These are phyloP conservation scores for Neocatenulostroma microsporum DNA, from an alignment of 2,329 filamentous ascomycete genomes.

Conservation along the genomic window DNA sequence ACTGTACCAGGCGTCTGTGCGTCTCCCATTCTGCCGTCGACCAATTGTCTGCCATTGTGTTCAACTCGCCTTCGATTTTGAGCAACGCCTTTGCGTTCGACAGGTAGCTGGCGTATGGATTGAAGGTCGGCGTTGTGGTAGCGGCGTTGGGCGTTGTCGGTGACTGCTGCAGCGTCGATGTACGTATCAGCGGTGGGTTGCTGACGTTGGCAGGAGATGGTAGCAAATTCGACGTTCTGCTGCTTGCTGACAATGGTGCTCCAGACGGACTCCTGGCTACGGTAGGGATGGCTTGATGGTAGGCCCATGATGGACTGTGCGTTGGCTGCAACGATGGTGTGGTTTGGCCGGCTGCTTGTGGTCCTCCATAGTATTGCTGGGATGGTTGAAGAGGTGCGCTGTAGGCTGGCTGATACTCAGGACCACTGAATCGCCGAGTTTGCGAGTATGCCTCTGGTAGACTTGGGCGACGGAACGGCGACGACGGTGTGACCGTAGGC, in stretches of 20 bases:
- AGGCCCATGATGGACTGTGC: slow-evolving; percentile 30
- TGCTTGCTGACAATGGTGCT: slow-evolving; percentile 18
- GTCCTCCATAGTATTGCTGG: slow-evolving; percentile 21
- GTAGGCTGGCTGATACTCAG: slow-evolving; percentile 23
- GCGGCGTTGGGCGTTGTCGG: slow-evolving; percentile 43
- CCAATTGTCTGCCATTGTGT: slow-evolving; percentile 78
- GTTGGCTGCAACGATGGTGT: slow-evolving; percentile 26
- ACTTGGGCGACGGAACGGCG: slow-evolving; percentile 30
- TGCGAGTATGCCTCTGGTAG: slow-evolving; percentile 30
- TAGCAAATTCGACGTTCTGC: slow-evolving; percentile 27
- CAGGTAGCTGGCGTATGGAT: slow-evolving; percentile 73
- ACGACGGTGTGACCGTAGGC: slow-evolving; percentile 31
- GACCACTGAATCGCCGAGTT: slow-evolving; percentile 32
- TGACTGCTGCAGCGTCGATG: slow-evolving; percentile 56
- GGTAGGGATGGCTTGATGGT: slow-evolving; percentile 16
- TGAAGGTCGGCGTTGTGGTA: slow-evolving; percentile 49
- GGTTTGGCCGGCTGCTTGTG: slow-evolving; percentile 13
- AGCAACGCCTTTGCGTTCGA: slow-evolving; percentile 65
- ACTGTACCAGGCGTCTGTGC: slow-evolving; percentile 78
- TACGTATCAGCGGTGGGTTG: slow-evolving; percentile 58
- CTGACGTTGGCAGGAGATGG: slow-evolving; percentile 39
- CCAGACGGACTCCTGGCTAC: slow-evolving; percentile 23
- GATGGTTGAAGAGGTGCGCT: slow-evolving; percentile 14
- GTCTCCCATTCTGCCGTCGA: slow-evolving; percentile 69
- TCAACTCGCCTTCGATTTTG: slow-evolving; percentile 77